Conservation (phyloP, 2,329 filamentous ascomycete genomes). For the Bipolaris zeicola region DNA sequence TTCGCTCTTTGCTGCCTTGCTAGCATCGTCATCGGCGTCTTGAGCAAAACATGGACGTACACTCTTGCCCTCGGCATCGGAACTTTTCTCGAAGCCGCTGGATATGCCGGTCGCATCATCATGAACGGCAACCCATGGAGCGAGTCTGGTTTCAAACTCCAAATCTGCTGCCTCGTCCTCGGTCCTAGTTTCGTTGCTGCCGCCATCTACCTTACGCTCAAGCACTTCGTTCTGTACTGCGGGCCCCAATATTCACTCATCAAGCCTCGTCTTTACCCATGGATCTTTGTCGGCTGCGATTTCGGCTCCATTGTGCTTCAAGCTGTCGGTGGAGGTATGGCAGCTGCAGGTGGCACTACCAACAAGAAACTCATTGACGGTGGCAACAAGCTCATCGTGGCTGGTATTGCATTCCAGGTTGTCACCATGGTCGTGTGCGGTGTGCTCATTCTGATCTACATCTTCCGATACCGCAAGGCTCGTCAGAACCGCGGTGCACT, state of each 20-base stretch:
- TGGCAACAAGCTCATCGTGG: slow-evolving; percentile 61
- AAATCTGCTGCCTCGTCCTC: slow-evolving; percentile 52
- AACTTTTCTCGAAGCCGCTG: slow-evolving; percentile 50
- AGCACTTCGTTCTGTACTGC: slow-evolving; percentile 54
- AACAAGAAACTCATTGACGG: slow-evolving; percentile 43
- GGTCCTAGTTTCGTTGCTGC: slow-evolving; percentile 54
- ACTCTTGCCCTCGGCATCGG: slow-evolving; percentile 49
- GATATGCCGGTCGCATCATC: slow-evolving; percentile 52
- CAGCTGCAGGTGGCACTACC: slow-evolving; percentile 48
- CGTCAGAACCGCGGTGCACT: slow-evolving; percentile 9
- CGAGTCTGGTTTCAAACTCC: slow-evolving; percentile 50
- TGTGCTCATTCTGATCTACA: slow-evolving; percentile 44
- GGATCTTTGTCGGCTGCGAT: slow-evolving; percentile 64
- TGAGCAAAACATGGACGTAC: slow-evolving; percentile 50
- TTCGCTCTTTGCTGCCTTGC: slow-evolving; percentile 27
- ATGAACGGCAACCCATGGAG: slow-evolving; percentile 52
- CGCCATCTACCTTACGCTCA: slow-evolving; percentile 55
- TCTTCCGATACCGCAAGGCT: slow-evolving; percentile 31
- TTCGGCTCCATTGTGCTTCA: slow-evolving; percentile 61
- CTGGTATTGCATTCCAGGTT: slow-evolving; percentile 62
- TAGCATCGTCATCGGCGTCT: slow-evolving; percentile 27
- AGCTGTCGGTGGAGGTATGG: slow-evolving; percentile 61
- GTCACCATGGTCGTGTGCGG: slow-evolving; percentile 57
- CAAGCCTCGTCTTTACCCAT: slow-evolving; percentile 55
- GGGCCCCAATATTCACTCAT: slow-evolving; percentile 51